Evolutionary conservation across 768 basidiomycete genomes (phyloP), one percentile per base, ranked within the genome.

Genomic region (Leccinum obscurum): DNA sequence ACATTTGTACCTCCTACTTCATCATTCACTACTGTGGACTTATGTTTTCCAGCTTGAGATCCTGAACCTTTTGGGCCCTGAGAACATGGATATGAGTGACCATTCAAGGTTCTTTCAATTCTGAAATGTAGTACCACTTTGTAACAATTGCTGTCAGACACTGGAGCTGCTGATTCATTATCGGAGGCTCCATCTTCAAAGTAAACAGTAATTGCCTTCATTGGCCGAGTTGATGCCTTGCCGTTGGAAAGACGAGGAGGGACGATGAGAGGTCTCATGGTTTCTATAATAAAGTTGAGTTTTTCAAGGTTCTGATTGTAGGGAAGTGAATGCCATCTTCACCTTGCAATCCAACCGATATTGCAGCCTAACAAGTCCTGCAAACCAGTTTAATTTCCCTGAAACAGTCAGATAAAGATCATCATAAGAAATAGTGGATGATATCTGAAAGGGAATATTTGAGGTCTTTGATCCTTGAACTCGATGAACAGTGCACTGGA

Each of bases 261-360:
- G 5, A 52, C n/a, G 3, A 52, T 52, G 30, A 30, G 30, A 32
- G 51, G 24, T 52, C 30, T 13, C 30, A 52, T 30, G 4, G 8
- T 30, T 32, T 52, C 15, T n/a, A 26, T 52, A n/a, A 52, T 1
- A 0, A 30, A n/a, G 6, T 32, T 4, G 5, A 52, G 51, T 52
- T 52, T 10, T 17, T 52, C 51, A 32, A 26, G 24, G 24, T 26
- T 52, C 30, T 4, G 9, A 32, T 24, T 32, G 28, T 9, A 52
- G 17, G 28, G 28, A n/a, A 17, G 24, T 52, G 17, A 9, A 52
- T 32, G 24, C 30, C 5, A n/a, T 44, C 48, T 60, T 56, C 14
- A 11, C 34, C 22, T 56, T 60, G 59, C 26, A 56, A 54, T 61
- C 55, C 3, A 60, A 39, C 9, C 9, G 20, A n/a, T 61, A 61